These are phyloP conservation scores for Dactylella cylindrospora DNA, from an alignment of 2,329 filamentous ascomycete species.

Conservation along the genomic window DNA sequence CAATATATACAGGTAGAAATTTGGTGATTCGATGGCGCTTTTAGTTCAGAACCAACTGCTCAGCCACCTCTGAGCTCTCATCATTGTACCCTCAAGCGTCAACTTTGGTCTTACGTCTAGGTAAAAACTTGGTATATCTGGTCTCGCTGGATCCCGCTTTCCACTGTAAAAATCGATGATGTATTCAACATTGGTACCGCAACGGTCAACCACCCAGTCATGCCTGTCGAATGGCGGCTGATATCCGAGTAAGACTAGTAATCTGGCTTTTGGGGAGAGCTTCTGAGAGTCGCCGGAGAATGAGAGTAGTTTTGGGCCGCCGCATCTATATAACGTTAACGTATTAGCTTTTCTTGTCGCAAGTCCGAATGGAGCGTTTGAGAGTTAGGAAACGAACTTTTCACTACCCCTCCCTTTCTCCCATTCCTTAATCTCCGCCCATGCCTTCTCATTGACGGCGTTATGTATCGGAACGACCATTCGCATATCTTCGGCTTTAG, in stretches of 20 bases:
- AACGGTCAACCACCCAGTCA: slow-evolving; percentile 95
- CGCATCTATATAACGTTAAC: slow-evolving; percentile 57
- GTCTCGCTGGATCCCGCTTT: slow-evolving; percentile 53
- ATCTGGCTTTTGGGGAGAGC: slow-evolving; percentile 77
- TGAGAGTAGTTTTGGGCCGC: slow-evolving; percentile 76
- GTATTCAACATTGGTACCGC: slow-evolving; percentile 82
- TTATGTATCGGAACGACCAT: slow-evolving; percentile 97
- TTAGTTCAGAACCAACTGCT: slow-evolving; percentile 21
- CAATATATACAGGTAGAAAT: background rate
- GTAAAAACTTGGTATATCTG: slow-evolving; percentile 61
- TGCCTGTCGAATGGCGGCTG: slow-evolving; percentile 90
- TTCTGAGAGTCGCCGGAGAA: slow-evolving; percentile 72
- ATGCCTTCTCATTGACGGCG: slow-evolving; percentile 94
- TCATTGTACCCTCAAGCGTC: slow-evolving; percentile 68
- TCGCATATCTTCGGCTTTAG: slow-evolving; percentile 73
- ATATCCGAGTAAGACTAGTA: slow-evolving; percentile 83
- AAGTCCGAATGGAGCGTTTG: background rate
- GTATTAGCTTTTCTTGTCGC: slow-evolving; percentile 3
- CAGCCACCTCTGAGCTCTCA: slow-evolving; percentile 58
- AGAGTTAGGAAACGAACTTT: slow-evolving; percentile 54
- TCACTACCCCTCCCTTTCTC: slow-evolving; percentile 65
- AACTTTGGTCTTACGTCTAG: slow-evolving; percentile 69
- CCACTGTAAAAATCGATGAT: slow-evolving; percentile 98
- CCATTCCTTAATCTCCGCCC: slow-evolving; percentile 88
- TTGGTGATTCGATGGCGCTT: too few species aligned